A percentile compares a stretch with the other conserved stretches of the same genome.
These are phyloP conservation scores for Ascochyta viciae-villosae DNA, from an alignment of 2,329 filamentous ascomycete species.

Conservation along the genomic window DNA sequence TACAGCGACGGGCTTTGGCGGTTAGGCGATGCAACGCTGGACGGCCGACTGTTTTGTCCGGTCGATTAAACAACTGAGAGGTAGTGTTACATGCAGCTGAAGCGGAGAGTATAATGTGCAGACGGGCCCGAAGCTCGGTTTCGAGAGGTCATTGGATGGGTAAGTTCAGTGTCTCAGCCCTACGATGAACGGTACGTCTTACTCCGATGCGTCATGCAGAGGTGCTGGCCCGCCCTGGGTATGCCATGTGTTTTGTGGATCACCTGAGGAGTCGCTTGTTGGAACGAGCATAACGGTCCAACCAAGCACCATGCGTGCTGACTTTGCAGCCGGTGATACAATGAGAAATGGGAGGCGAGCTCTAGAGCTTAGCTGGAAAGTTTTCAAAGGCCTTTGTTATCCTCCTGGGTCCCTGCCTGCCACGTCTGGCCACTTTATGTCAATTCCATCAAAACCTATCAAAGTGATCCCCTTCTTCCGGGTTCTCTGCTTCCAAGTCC, in stretches of 20 bases:
- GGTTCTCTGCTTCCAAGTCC: no score
- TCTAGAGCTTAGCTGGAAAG: not conserved
- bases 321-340: not conserved
- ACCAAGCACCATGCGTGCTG: not conserved
- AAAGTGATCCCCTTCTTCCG: no score
- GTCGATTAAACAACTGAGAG: not conserved
- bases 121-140: not conserved
- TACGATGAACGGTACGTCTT: constrained; percentile 12
- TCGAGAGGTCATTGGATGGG: constrained; percentile 1
- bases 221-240: not conserved
- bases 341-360: not conserved
- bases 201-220: constrained; percentile 8
- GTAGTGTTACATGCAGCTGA: constrained; percentile 17
- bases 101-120: constrained; percentile 9
- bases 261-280: not conserved
- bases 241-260: constrained; percentile 10
- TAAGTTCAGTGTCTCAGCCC: constrained; percentile 14
- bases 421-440: no score
- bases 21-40: constrained; percentile 17
- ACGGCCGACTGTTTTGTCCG: constrained; percentile 1
- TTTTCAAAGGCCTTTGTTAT: no score
- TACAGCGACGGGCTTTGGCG: constrained; percentile 8
- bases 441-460: no score
- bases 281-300: not conserved
- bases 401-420: no score